Base-by-base conservation (phyloP, 2,329 filamentous ascomycete genomes). In the Microascus cirrosus region DNA sequence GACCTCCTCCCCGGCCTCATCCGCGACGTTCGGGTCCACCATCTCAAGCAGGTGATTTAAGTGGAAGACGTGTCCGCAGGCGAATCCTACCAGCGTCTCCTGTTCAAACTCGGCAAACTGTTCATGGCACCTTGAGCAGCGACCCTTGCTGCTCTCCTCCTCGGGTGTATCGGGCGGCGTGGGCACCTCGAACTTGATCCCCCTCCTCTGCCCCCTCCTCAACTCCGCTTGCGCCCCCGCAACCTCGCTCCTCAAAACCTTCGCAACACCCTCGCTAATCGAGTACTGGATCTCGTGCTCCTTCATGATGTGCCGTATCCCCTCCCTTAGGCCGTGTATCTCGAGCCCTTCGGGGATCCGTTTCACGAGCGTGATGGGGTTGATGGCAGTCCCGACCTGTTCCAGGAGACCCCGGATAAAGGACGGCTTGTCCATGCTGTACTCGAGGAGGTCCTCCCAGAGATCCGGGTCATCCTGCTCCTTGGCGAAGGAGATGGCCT, bases 271-370 rank as follows among this genome's bases (percentile, higher is more conserved):
- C 51, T 87, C 86, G 62, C 88, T 93, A 67, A 99, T 96, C 64
- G 88, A 94, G 68, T 89, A 85, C 72, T 97, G 94, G 52, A 99
- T 89, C 67, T 97, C 94, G 68, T 96, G 92, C 71, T 99, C 94
- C 64, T 93, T 87, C 68, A 99, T 88, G 76, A 99, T 91, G 59
- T 92, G 87, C 52, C 87, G 87, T 3, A 99, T 79, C 0, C 93
- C 94, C 61, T 96, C 90, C 59, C 91, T 80, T 7, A 99, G 77
- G 0, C 94, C 94, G 64, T 94, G 87, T 13, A 99, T 95, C 68
- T 96, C 90, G 0, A 99, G 78, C 0, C 94, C 92, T 66, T 95
- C 90, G 0, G 94, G 94, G 32, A 99, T 99, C 5, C 92, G 84
- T 15, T 89, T 81, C 6, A 99, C 90, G 3, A 99, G 82, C 18